Conservation (phyloP, 768 basidiomycete species). For the Leccinum broughii region DNA sequence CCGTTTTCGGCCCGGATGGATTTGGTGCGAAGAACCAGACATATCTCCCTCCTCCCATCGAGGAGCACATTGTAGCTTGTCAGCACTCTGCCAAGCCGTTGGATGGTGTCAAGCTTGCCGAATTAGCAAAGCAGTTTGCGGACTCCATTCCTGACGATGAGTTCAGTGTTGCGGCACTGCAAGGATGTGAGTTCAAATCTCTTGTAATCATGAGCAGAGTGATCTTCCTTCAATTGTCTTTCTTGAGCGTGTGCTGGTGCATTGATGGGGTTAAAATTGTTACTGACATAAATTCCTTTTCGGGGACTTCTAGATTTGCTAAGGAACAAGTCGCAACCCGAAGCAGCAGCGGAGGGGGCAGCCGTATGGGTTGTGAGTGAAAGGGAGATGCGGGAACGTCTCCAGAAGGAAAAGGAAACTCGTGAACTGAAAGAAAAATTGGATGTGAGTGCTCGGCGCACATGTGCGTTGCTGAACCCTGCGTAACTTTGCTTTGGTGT, state of each 20-base stretch:
- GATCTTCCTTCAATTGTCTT: conserved; percentile 7
- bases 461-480: conserved; percentile 19
- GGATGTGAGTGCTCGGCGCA: conserved; percentile 49
- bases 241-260: conserved; percentile 23
- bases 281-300: conserved; percentile 25
- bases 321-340: conserved; percentile 82
- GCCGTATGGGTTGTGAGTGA: conserved; percentile 74
- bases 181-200: conserved; percentile 70
- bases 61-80: conserved; percentile 55
- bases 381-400: conserved; percentile 70
- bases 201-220: conserved; percentile 9
- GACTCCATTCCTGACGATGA: conserved; percentile 81
- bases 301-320: conserved; percentile 56
- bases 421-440: conserved; percentile 66
- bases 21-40: conserved; percentile 60
- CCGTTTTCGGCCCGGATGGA: conserved; percentile 14
- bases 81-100: conserved; percentile 68
- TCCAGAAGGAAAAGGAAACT: conserved; percentile 73
- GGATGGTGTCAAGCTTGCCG: conserved; percentile 59
- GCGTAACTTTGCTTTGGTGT: conserved; percentile 10
- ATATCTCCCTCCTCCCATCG: conserved; percentile 64
- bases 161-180: conserved; percentile 87
- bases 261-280: conserved; percentile 21
- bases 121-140: conserved; percentile 77
- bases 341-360: conserved; percentile 67